Evolutionary conservation across 768 basidiomycete genomes (phyloP), one percentile per base, ranked within the genome.

Genomic region (Mycena olivaceomarginata): DNA sequence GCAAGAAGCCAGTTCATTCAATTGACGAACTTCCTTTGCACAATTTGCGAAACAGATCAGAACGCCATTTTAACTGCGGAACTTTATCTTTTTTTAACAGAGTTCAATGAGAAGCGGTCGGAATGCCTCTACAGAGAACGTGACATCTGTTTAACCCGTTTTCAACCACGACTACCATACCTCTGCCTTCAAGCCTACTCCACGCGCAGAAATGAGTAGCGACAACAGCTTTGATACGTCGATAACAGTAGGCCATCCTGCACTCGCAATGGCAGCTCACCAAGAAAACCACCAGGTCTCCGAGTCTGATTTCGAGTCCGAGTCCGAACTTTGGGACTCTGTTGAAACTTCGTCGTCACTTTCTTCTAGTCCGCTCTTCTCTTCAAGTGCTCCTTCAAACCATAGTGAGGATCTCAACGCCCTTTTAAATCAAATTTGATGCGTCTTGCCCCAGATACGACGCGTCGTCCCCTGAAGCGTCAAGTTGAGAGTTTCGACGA

Each of bases 401-500:
- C 41, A 46, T 11, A 45, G 37, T 60, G 22, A 18, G 57, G 31
- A 43, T 62, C 25, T 39, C 10, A 40, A 51, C 62, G 40, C 48
- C 15, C 25, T 37, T 4, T 45, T 46, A 15, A 10, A 41, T 37
- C 59, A 2, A 48, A n/a, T n/a, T 53, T 67, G 64, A 72, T 48
- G 63, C 71, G 41, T 59, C 57, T 46, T 66, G 20, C 31, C 7
- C 39, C 31, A 67, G 22, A 39, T 39, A 25, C 63, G 37, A 72
- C 57, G 41, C 60, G 41, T 66, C 51, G 41, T 66, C 51, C 53
- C 5, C 40, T 67, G 39, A 78, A 78, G 31, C 62, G 77, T 4
- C 71, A 67, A 63, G 18, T 53, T 15, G 62, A 65, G 4, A 37
- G 16, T 25, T 22, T 9, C 12, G 41, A 62, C 5, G n/a, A 15